Percentiles rank a stretch among this genome's conserved stretches.
Conservation (phyloP, 202 grass and related monocot species). For the Musa balbisiana region DNA sequence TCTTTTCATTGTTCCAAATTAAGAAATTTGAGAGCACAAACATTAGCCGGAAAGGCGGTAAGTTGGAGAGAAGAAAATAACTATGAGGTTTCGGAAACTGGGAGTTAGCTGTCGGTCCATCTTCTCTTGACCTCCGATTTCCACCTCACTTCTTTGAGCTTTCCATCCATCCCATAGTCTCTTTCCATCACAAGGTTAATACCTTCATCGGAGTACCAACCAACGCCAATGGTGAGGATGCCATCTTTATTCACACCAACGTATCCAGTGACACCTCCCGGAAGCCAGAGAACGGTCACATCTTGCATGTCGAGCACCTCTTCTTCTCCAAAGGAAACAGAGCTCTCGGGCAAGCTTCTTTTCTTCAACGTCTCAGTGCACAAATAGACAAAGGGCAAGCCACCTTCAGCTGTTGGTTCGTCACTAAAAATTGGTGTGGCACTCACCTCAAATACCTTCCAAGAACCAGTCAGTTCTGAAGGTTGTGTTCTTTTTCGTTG, state of each 20-base stretch:
- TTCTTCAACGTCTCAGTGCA: conserved; percentile 82
- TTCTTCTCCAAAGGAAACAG: conserved; percentile 60
- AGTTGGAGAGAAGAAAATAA: background rate
- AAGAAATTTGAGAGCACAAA: conserved; percentile 7
- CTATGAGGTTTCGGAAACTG: background rate
- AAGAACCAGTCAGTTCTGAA: conserved; percentile 74
- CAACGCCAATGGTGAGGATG: conserved; percentile 66
- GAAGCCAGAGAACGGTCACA: conserved; percentile 79
- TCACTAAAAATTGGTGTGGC: conserved; percentile 71
- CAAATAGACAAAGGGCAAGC: conserved; percentile 48
- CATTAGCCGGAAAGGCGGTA: conserved; percentile 33
- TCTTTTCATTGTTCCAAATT: background rate
- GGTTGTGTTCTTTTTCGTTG: conserved; percentile 66
- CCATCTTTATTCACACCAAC: conserved; percentile 68
- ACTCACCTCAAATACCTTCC: conserved; percentile 93
- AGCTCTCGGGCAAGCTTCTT: conserved; percentile 67
- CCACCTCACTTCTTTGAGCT: conserved; percentile 66
- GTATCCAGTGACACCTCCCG: conserved; percentile 72
- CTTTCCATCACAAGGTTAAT: conserved; percentile 96
- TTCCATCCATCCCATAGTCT: conserved; percentile 83
- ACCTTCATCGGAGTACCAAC: conserved; percentile 96
- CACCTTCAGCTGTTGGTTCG: conserved; percentile 29
- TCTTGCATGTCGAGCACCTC: conserved; percentile 67
- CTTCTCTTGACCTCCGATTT: conserved; percentile 82
- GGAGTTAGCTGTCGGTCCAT: conserved; percentile 21